These are phyloP conservation scores for Colletotrichum trifolii DNA, from an alignment of 2,329 filamentous ascomycete genomes.

Conservation along the genomic window DNA sequence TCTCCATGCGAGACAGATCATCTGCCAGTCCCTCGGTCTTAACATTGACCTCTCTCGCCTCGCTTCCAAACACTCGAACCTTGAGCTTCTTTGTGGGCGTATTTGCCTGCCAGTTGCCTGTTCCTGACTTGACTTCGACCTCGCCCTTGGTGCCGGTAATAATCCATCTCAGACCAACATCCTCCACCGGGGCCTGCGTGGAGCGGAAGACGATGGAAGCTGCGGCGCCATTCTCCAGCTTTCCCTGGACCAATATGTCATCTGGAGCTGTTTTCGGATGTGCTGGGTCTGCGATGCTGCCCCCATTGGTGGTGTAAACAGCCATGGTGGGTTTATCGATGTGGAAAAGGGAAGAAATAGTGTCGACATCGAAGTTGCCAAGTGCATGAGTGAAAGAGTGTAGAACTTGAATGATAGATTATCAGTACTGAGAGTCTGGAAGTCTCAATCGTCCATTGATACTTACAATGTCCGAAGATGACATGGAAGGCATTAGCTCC, in stretches of 20 bases:
- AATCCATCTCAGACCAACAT: slow-evolving; percentile 44
- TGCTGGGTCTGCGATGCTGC: slow-evolving; percentile 39
- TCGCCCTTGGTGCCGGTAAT: slow-evolving; percentile 52
- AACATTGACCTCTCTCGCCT: slow-evolving; percentile 9
- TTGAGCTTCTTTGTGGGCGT: slow-evolving; percentile 30
- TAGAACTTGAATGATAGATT: slow-evolving; percentile 40
- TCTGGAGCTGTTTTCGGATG: slow-evolving; percentile 46
- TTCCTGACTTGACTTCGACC: slow-evolving; percentile 41
- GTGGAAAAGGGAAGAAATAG: slow-evolving; percentile 42
- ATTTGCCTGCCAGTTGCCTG: slow-evolving; percentile 37
- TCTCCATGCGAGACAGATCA: slow-evolving; percentile 22
- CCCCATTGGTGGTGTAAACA: slow-evolving; percentile 38
- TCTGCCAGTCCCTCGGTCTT: slow-evolving; percentile 31
- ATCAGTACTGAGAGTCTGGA: not conserved
- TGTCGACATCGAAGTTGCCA: slow-evolving; percentile 45
- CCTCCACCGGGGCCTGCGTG: slow-evolving; percentile 38
- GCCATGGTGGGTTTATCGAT: slow-evolving; percentile 38
- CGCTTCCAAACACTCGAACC: slow-evolving; percentile 36
- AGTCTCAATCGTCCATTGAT: fast-evolving
- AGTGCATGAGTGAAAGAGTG: slow-evolving; percentile 47
- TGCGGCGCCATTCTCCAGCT: slow-evolving; percentile 43
- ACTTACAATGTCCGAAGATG: slow-evolving; percentile 45
- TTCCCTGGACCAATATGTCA: slow-evolving; percentile 48
- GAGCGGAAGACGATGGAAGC: slow-evolving; percentile 44
- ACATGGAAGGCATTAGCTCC: slow-evolving; percentile 42